phyloP scores from a whole-genome alignment of 768 basidiomycete genomes.

The Artomyces pyxidatus region DNA sequence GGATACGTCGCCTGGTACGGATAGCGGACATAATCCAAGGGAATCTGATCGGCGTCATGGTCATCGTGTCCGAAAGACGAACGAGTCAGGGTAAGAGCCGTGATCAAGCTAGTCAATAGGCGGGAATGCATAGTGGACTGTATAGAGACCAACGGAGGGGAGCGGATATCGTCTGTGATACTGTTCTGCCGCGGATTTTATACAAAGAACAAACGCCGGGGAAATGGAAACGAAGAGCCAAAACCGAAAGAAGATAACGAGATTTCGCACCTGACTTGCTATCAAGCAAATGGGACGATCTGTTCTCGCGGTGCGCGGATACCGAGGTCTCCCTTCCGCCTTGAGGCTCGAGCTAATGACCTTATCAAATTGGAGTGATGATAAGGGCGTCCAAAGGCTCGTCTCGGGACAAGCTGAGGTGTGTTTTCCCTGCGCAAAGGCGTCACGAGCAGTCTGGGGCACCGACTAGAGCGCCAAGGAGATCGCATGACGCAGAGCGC shows the following conservation, averaged over 20 bases:
- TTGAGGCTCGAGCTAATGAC: too few relatives aligned
- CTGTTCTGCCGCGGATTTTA: background rate
- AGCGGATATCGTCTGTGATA: background rate
- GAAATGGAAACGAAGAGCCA: background rate
- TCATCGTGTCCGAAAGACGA: constrained; percentile 26
- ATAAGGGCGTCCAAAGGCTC: too few relatives aligned
- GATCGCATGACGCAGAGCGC: too few relatives aligned
- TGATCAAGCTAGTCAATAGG: background rate
- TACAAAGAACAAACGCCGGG: background rate
- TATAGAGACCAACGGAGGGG: too few relatives aligned
- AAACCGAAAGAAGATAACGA: background rate
- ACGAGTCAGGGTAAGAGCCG: constrained; percentile 6
- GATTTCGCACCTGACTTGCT: background rate
- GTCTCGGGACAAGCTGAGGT: too few relatives aligned
- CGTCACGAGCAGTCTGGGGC: too few relatives aligned
- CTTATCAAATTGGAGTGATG: too few relatives aligned
- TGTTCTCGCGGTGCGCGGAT: too few relatives aligned
- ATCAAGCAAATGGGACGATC: background rate
- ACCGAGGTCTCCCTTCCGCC: too few relatives aligned
- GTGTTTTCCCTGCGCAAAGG: too few relatives aligned
- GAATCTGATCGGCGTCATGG: constrained; percentile 44
- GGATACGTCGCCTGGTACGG: constrained; percentile 56
- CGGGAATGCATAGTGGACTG: background rate
- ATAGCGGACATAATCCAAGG: constrained; percentile 58
- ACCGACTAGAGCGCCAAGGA: too few relatives aligned